Base-by-base conservation (phyloP, 73 alveolate genomes). In the Symbiodinium pilosum region DNA sequence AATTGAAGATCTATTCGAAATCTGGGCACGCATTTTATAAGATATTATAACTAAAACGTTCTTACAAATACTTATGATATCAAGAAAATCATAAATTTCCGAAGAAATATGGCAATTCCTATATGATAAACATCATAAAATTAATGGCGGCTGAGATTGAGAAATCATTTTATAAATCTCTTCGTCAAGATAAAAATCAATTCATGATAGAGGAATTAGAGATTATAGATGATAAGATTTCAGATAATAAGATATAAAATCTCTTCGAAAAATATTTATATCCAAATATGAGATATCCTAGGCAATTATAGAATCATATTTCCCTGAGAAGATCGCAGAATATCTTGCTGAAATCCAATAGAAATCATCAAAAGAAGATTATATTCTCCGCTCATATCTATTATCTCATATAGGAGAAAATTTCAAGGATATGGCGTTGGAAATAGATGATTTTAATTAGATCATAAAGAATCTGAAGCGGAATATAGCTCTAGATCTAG, bases 301-400 rank as follows among this genome's bases (percentile, higher is more conserved):
- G 28, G 84, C 30, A 71, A 32, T 9, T 71, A 44, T 36, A 21
- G 59, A 86, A 39, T 51, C 94, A 39, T 42, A 41, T 20, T 86
- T 86, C 42, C 84, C 94, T 7, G 34, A 6, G 24, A 71, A 71
- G 84, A 30, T 43, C 30, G 84, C 84, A 71, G 84, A 71, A n/a
- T 71, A 71, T n/a, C 43, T 71, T 32, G 84, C 84, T 11, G 94
- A 86, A 56, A 84, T 54, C 20, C 94, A 86, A 14, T 86, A 84
- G 94, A 42, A 75, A 0, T 14, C 52, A 38, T 41, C 59, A 3
- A 43, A 32, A n/a, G n/a, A 3, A 41, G 8, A 86, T 32, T 32
- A n/a, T 20, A 41, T 32, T 30, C 69, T 26, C 83, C 83, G 64
- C 16, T 32, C 28, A 30, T 32, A 86, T 32, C 28, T 14, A 28